Evolutionary conservation across 2,329 filamentous ascomycete species (phyloP).

Genomic region (Neonectria magnoliae): DNA sequence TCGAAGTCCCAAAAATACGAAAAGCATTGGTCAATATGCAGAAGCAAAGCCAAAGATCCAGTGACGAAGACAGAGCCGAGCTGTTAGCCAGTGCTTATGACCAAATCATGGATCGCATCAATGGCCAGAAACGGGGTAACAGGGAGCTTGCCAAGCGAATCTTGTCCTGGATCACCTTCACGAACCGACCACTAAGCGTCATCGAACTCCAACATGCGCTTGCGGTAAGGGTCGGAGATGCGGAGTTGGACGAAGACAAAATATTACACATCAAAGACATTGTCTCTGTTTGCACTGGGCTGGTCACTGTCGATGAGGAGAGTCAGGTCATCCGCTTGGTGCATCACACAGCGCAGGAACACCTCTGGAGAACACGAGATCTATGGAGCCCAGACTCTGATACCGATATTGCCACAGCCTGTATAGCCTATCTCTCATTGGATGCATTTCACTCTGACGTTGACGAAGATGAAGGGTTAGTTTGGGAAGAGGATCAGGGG

Average conservation of each 20-base stretch:
- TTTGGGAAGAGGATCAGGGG: no score
- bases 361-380: constrained; percentile 4
- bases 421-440: constrained; percentile 9
- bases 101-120: constrained; percentile 6
- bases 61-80: constrained; percentile 4
- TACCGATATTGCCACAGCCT: neutral
- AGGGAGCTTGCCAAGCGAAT: constrained; percentile 1
- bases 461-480: neutral
- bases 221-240: constrained; percentile 4
- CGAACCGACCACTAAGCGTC: constrained; percentile 1
- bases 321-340: neutral
- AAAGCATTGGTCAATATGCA: constrained; percentile 6
- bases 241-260: constrained; percentile 12
- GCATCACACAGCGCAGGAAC: constrained; percentile 15
- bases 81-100: neutral
- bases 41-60: neutral
- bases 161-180: constrained; percentile 8
- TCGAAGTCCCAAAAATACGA: neutral
- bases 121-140: neutral
- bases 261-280: constrained; percentile 1
- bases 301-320: constrained; percentile 7
- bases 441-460: neutral
- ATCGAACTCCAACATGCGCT: constrained; percentile 10
- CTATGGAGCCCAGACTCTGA: neutral
- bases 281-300: constrained; percentile 4